A percentile compares a stretch with the other conserved stretches of the same genome.
These are phyloP conservation scores for Pseudocercospora ulei DNA, from an alignment of 2,329 filamentous ascomycete species.

Conservation along the genomic window DNA sequence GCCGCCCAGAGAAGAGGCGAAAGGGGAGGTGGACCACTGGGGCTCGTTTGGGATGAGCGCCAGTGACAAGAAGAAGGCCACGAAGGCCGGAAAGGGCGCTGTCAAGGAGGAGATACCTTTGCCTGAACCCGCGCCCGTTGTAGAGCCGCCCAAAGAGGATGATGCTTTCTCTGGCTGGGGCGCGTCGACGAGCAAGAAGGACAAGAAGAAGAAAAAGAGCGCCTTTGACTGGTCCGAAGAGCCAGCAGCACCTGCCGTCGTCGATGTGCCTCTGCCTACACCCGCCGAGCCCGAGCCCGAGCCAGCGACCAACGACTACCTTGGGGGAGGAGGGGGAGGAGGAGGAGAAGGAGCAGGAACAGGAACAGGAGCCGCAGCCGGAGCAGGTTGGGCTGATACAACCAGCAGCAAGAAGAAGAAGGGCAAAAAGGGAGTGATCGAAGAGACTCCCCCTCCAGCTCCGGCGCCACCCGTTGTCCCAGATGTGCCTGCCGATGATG, in stretches of 20 bases:
- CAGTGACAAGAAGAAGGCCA: constrained; percentile 41
- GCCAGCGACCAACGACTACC: constrained; percentile 30
- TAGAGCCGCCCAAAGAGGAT: constrained; percentile 21
- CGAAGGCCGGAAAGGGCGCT: constrained; percentile 42
- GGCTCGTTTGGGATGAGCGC: constrained; percentile 29
- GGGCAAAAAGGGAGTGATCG: constrained; percentile 27
- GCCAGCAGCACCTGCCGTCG: constrained; percentile 17
- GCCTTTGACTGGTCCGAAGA: constrained; percentile 33
- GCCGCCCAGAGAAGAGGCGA: constrained; percentile 32
- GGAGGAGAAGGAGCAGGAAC: too few relatives aligned
- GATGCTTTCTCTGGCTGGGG: constrained; percentile 24
- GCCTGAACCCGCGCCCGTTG: constrained; percentile 18
- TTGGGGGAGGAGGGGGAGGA: constrained; percentile 23
- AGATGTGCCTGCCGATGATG: constrained; percentile 35
- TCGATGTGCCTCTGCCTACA: constrained; percentile 25
- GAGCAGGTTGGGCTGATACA: constrained; percentile 30
- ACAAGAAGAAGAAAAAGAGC: constrained; percentile 38
- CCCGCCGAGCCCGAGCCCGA: constrained; percentile 31
- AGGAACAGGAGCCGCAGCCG: too few relatives aligned
- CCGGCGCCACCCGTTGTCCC: constrained; percentile 23
- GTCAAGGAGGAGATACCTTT: constrained; percentile 27
- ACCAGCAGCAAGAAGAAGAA: constrained; percentile 27
- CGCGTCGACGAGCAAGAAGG: constrained; percentile 25
- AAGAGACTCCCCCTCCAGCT: constrained; percentile 22
- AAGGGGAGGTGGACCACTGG: constrained; percentile 36